Percentiles rank a stretch among this genome's conserved stretches.
These are phyloP conservation scores for Alternaria conjuncta DNA, from an alignment of 2,329 filamentous ascomycete species.

Conservation along the genomic window DNA sequence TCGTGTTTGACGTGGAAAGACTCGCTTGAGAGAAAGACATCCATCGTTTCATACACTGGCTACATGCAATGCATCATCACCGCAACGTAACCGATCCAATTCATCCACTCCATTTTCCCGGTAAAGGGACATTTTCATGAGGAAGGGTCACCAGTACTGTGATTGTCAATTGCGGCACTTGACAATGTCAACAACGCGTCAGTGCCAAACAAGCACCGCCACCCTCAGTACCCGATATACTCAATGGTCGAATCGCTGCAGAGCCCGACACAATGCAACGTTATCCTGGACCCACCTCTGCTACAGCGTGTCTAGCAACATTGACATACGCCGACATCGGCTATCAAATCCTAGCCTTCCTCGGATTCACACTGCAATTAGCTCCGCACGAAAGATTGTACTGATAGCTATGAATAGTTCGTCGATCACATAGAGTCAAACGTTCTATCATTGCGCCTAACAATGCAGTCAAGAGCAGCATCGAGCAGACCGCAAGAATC, in stretches of 20 bases:
- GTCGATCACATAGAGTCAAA: background rate
- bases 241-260: background rate
- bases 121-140: background rate
- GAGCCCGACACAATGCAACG: background rate
- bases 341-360: background rate
- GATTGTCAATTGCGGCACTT: background rate
- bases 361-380: background rate
- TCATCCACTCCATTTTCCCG: background rate
- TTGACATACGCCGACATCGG: background rate
- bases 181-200: background rate
- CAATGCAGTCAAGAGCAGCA: background rate
- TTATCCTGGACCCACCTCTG: background rate
- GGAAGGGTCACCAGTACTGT: background rate
- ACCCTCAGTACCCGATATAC: background rate
- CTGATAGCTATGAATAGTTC: background rate
- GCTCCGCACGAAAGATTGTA: background rate
- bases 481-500: background rate
- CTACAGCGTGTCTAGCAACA: background rate
- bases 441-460: background rate
- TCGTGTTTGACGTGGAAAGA: constrained; percentile 20
- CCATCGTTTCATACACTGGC: constrained; percentile 19
- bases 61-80: constrained; percentile 12
- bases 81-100: background rate
- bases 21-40: constrained; percentile 24
- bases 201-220: background rate